Conservation (phyloP, 768 basidiomycete genomes). For the Phlebiopsis flavidoalba region DNA sequence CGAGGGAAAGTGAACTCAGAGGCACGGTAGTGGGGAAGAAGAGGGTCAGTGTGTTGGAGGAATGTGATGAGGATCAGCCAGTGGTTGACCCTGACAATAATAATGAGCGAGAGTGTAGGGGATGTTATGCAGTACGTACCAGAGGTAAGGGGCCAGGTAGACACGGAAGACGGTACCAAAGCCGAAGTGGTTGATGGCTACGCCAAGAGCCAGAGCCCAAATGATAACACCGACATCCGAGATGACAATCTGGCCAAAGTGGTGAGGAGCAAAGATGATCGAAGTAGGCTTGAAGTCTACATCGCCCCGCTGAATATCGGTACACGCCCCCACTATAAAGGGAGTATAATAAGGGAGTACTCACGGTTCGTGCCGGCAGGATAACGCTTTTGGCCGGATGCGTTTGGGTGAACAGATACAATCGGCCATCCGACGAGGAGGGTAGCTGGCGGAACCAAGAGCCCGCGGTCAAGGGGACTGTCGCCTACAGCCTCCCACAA, state of each 20-base stretch:
- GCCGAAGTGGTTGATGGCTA: conserved; percentile 55
- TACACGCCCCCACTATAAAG: background rate
- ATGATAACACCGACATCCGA: conserved; percentile 81
- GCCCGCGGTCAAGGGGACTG: conserved; percentile 71
- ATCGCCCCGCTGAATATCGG: background rate
- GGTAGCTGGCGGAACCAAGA: conserved; percentile 45
- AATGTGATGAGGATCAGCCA: conserved; percentile 97
- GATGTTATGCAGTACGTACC: conserved; percentile 32
- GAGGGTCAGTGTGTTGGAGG: conserved; percentile 96
- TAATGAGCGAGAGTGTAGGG: background rate
- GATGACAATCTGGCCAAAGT: conserved; percentile 67
- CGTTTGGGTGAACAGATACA: conserved; percentile 70
- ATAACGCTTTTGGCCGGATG: conserved; percentile 82
- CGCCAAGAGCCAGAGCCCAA: conserved; percentile 58
- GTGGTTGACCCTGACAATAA: conserved; percentile 67
- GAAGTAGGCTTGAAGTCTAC: conserved; percentile 74
- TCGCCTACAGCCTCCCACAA: conserved; percentile 87
- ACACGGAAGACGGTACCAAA: conserved; percentile 69
- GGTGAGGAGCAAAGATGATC: conserved; percentile 81
- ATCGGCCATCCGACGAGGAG: conserved; percentile 80
- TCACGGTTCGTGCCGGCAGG: conserved; percentile 74
- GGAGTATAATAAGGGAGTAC: conserved; percentile 22
- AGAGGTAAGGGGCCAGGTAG: conserved; percentile 88
- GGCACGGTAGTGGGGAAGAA: conserved; percentile 90
- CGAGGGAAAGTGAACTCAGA: conserved; percentile 89